phyloP scores from a whole-genome alignment of 352 stramenopile genomes.

The Peronospora tabacina region DNA sequence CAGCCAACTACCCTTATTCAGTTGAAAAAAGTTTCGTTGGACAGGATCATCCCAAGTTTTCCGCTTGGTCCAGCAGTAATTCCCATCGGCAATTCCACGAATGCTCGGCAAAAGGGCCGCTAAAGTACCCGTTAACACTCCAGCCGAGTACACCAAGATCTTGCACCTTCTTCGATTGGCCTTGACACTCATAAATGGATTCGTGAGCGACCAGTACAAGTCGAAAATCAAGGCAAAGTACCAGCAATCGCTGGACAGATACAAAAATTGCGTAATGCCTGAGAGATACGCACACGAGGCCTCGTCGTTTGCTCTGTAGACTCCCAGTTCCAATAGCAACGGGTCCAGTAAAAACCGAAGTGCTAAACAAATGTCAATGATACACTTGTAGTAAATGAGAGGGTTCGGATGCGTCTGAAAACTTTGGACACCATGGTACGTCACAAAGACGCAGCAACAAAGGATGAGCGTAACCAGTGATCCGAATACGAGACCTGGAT shows the following conservation, averaged over 20 bases:
- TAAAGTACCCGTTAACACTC: slow-evolving; percentile 34
- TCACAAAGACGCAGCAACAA: slow-evolving; percentile 64
- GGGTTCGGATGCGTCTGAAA: slow-evolving; percentile 77
- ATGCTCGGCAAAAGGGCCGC: slow-evolving; percentile 26
- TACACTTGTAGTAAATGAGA: slow-evolving; percentile 78
- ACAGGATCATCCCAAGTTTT: slow-evolving; percentile 20
- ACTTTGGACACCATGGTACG: slow-evolving; percentile 66
- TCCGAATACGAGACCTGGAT: slow-evolving; percentile 65
- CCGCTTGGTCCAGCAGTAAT: slow-evolving; percentile 75
- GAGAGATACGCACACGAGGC: slow-evolving; percentile 52
- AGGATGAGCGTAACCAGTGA: slow-evolving; percentile 67
- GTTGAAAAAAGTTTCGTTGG: slow-evolving; percentile 55
- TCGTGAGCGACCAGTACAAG: slow-evolving; percentile 67
- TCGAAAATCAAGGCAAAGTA: slow-evolving; percentile 78
- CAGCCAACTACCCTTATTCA: slow-evolving; percentile 68
- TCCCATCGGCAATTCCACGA: slow-evolving; percentile 60
- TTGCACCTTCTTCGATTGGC: slow-evolving; percentile 56
- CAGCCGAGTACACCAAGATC: slow-evolving; percentile 43
- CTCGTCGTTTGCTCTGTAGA: slow-evolving; percentile 32
- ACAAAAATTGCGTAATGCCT: slow-evolving; percentile 69
- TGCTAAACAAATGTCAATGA: slow-evolving; percentile 64
- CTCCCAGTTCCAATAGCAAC: slow-evolving; percentile 38
- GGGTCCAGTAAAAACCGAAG: slow-evolving; percentile 70
- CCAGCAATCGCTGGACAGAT: slow-evolving; percentile 71
- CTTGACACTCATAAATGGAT: slow-evolving; percentile 81